Conservation (phyloP, 2,329 filamentous ascomycete genomes). For the Fusarium sp. region DNA sequence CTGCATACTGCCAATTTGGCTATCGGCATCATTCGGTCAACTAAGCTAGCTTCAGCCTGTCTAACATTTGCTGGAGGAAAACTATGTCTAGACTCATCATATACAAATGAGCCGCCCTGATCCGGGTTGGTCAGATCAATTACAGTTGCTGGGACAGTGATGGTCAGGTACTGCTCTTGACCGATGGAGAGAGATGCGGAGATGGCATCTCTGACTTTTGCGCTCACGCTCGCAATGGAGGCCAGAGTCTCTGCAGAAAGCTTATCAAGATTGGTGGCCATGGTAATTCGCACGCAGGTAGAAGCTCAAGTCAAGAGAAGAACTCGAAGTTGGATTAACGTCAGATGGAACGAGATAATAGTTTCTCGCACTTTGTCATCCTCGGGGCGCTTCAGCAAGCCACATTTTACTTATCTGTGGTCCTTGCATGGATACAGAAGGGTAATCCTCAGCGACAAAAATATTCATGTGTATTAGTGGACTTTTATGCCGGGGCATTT, state of each 20-base stretch:
- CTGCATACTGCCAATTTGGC: background rate
- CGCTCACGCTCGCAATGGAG: background rate
- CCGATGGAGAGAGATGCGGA: background rate
- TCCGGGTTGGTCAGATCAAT: background rate
- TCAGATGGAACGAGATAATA: no score
- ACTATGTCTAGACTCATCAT: background rate
- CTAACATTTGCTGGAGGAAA: background rate
- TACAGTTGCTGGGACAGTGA: background rate
- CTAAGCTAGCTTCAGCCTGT: background rate
- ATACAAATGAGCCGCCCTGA: background rate
- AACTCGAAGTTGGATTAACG: background rate
- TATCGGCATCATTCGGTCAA: background rate
- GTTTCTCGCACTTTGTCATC: no score
- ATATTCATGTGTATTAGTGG: rapidly evolving
- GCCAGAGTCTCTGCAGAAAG: background rate
- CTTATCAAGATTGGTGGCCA: background rate
- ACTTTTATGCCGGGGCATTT: rapidly evolving
- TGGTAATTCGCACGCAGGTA: background rate
- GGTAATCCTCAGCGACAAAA: background rate
- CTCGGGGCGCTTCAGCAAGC: background rate
- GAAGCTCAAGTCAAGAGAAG: background rate
- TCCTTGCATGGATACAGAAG: background rate
- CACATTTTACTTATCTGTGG: background rate
- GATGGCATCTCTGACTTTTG: background rate
- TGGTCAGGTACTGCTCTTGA: background rate